Percentiles rank a stretch among this genome's conserved stretches.
These are phyloP conservation scores for Dunaliella sp. DNA, from an alignment of 139 green algal genomes.

Conservation along the genomic window DNA sequence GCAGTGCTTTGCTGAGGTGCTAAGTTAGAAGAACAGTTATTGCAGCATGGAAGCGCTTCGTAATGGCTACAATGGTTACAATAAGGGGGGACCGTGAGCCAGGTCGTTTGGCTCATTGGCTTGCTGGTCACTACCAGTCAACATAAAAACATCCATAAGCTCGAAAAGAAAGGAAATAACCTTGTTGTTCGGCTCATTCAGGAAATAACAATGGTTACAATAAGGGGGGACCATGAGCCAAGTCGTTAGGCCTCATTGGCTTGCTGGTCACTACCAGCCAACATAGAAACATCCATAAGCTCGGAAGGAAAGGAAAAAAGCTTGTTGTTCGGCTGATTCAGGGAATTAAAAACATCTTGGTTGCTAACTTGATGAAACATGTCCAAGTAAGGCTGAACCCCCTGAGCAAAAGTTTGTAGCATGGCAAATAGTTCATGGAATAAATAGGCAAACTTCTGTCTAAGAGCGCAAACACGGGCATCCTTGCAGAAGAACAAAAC, in stretches of 20 bases:
- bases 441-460: background rate
- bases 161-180: background rate
- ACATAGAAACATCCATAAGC: background rate
- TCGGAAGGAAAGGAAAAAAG: background rate
- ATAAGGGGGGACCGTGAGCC: no score
- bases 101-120: no score
- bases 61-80: no score
- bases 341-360: background rate
- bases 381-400: background rate
- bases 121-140: background rate
- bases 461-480: background rate
- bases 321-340: background rate
- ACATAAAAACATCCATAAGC: background rate
- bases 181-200: background rate
- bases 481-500: background rate
- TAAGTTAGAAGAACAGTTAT: no score
- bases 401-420: background rate
- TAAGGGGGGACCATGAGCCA: no score
- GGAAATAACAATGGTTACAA: background rate
- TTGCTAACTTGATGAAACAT: background rate
- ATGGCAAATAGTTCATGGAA: background rate
- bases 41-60: no score
- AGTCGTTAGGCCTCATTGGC: no score
- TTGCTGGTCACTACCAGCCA: background rate
- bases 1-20: no score